These are phyloP conservation scores for Parachaetomium inaequale DNA, from an alignment of 495 filamentous ascomycete species.

Conservation along the genomic window DNA sequence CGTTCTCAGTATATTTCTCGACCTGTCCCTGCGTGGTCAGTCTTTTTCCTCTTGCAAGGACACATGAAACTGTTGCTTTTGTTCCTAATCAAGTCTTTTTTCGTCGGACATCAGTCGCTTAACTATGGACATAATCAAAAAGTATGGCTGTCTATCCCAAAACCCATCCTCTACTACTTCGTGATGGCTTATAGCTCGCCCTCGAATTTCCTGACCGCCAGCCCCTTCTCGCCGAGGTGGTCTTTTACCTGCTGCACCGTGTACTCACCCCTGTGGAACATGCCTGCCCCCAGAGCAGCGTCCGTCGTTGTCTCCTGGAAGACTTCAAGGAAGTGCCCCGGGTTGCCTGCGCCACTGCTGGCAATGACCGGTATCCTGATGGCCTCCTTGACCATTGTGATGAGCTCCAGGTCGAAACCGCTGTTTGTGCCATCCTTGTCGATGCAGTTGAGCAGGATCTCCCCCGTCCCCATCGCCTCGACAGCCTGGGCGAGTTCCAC, in stretches of 20 bases:
- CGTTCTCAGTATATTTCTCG: background rate
- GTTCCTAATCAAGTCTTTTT: background rate
- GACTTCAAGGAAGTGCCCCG: constrained; percentile 85
- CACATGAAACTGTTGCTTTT: background rate
- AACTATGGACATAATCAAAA: background rate
- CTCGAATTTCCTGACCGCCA: constrained; percentile 75
- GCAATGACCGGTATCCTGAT: constrained; percentile 93
- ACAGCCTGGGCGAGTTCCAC: constrained; percentile 82
- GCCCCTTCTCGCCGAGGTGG: constrained; percentile 61
- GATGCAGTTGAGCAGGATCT: constrained; percentile 94
- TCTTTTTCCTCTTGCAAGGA: background rate
- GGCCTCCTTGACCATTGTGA: constrained; percentile 76
- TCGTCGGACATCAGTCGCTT: background rate
- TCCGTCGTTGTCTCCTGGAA: constrained; percentile 82
- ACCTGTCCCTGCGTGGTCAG: background rate
- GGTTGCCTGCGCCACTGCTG: constrained; percentile 87
- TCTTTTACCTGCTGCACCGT: constrained; percentile 95
- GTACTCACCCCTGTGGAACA: constrained; percentile 95
- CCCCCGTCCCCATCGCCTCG: constrained; percentile 92
- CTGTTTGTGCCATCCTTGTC: constrained; percentile 94
- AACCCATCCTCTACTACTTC: background rate
- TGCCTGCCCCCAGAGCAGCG: constrained; percentile 90
- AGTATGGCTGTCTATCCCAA: background rate
- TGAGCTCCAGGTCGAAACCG: constrained; percentile 92
- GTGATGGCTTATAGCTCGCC: constrained; percentile 35